Conservation (phyloP, 441 rosid genomes). For the Gossypium schwendimanii region DNA sequence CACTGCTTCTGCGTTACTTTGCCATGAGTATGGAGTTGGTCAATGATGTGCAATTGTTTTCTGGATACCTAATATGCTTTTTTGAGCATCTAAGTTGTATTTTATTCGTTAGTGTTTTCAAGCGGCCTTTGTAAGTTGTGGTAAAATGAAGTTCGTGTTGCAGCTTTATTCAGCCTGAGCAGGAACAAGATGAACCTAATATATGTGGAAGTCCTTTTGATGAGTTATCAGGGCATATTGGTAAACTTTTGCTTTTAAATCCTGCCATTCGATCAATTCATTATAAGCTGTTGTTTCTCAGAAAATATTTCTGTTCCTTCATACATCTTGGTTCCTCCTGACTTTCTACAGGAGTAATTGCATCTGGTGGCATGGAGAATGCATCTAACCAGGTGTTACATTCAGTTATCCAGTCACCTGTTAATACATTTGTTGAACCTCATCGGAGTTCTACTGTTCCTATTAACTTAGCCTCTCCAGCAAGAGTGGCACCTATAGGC, state of each 20-base stretch:
- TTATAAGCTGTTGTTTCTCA: conserved; percentile 16
- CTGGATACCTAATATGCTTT: conserved; percentile 4
- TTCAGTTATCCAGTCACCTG: conserved; percentile 21
- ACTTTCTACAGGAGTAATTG: conserved; percentile 31
- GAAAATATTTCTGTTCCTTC: not conserved
- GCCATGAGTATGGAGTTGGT: not conserved
- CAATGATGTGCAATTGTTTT: not conserved
- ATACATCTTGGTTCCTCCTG: conserved; percentile 15
- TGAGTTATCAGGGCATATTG: conserved; percentile 42
- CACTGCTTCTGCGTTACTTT: conserved; percentile 4
- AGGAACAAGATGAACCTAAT: conserved; percentile 45
- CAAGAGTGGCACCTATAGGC: conserved; percentile 38
- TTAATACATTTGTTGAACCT: conserved; percentile 38
- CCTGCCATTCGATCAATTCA: conserved; percentile 1
- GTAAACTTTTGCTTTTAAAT: conserved; percentile 34
- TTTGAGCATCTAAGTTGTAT: not conserved
- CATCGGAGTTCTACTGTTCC: conserved; percentile 39
- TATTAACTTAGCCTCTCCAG: conserved; percentile 35
- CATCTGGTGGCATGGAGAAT: conserved; percentile 35
- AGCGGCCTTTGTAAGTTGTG: conserved; percentile 4
- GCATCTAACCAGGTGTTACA: conserved; percentile 29
- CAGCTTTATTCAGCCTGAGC: conserved; percentile 49
- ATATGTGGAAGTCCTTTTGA: conserved; percentile 41
- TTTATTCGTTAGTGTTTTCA: not conserved
- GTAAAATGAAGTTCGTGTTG: conserved; percentile 18